Evolutionary conservation across 1,284 basidiomycete species (phyloP).

Genomic region (Pascua sp.): DNA sequence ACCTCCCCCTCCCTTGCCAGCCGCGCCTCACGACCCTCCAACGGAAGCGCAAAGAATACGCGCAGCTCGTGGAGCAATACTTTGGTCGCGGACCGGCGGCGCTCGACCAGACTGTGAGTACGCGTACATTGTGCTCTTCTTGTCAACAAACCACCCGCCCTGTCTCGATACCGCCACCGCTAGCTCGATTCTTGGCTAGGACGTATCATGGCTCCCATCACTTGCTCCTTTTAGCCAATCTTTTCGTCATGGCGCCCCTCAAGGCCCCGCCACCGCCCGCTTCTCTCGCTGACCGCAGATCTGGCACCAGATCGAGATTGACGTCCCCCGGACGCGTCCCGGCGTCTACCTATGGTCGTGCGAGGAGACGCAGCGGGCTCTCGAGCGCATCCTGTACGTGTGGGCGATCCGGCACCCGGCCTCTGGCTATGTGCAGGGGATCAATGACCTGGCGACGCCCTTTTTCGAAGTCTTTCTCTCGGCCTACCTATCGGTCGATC

Average conservation of each 20-base stretch:
- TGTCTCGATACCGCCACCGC: no score
- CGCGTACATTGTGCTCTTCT: no score
- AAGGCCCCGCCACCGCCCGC: no score
- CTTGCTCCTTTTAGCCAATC: no score
- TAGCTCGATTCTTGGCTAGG: no score
- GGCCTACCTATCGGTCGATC: slow-evolving; percentile 60
- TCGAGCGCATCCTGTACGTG: slow-evolving; percentile 90
- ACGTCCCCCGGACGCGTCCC: slow-evolving; percentile 88
- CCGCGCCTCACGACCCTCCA: slow-evolving; percentile 71
- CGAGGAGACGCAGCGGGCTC: slow-evolving; percentile 76
- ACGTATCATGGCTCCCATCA: no score
- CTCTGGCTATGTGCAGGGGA: slow-evolving; percentile 94
- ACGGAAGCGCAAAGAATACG: slow-evolving; percentile 89
- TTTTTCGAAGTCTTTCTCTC: slow-evolving; percentile 87
- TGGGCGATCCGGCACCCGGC: slow-evolving; percentile 97
- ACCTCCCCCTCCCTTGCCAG: slow-evolving; percentile 81
- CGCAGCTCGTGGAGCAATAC: slow-evolving; percentile 82
- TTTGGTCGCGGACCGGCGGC: slow-evolving; percentile 78
- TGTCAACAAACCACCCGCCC: not conserved
- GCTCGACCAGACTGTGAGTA: slow-evolving; percentile 65
- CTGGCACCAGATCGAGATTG: slow-evolving; percentile 98
- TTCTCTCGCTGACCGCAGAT: slow-evolving; percentile 54
- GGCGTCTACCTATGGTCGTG: slow-evolving; percentile 90
- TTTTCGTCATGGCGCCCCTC: no score
- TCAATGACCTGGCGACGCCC: slow-evolving; percentile 92